Conservation (phyloP, 1,139 yeast species). For the Saccharomyces pastorianus region DNA sequence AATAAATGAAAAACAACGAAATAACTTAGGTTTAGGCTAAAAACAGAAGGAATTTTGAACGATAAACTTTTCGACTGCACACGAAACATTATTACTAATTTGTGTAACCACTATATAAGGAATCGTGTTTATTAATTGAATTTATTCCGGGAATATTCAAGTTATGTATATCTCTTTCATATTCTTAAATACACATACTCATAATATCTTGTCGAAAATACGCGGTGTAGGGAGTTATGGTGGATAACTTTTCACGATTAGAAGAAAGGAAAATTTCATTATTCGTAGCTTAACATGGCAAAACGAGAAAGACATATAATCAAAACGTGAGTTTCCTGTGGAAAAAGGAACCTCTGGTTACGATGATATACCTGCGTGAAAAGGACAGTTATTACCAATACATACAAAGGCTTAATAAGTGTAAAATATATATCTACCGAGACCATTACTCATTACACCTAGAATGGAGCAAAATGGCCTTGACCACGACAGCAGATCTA, state of each 20-base stretch:
- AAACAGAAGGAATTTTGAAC: background rate
- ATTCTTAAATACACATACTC: background rate
- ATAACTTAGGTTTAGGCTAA: background rate
- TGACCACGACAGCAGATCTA: conserved; percentile 4
- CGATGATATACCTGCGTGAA: background rate
- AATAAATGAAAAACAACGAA: background rate
- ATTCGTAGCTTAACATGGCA: background rate
- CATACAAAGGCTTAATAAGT: background rate
- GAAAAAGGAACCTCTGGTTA: background rate
- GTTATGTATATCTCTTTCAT: background rate
- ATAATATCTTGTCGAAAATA: background rate
- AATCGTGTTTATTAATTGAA: conserved; percentile 1
- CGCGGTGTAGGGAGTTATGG: background rate
- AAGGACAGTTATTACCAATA: background rate
- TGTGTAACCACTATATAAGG: background rate
- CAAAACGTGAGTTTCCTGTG: background rate
- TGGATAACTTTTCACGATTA: background rate
- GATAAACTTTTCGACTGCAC: background rate
- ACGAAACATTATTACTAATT: background rate
- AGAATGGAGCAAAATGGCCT: conserved; percentile 11
- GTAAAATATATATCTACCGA: background rate
- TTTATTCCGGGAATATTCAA: conserved; percentile 4
- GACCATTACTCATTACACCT: background rate
- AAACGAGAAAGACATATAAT: background rate
- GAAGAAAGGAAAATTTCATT: background rate